phyloP scores from a whole-genome alignment of 1,139 yeast species.

The Lodderomyces pseudojiufengensis region DNA sequence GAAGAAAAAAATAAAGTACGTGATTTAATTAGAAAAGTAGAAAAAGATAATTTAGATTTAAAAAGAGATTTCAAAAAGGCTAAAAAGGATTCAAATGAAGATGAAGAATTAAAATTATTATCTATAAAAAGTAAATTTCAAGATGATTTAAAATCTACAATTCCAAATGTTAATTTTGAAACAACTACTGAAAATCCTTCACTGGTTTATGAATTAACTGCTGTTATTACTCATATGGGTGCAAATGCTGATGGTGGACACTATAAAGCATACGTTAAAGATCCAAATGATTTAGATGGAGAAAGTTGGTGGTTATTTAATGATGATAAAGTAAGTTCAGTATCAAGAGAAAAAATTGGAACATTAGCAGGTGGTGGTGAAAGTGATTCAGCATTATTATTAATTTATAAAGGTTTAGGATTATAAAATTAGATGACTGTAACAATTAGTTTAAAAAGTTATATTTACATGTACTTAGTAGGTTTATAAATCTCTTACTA shows the following conservation, averaged over 20 bases:
- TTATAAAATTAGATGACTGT: constrained; percentile 18
- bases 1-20: constrained; percentile 65
- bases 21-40: constrained; percentile 73
- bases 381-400: constrained; percentile 88
- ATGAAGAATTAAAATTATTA: constrained; percentile 44
- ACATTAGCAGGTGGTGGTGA: constrained; percentile 96
- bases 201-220: constrained; percentile 76
- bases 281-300: constrained; percentile 59
- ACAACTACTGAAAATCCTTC: constrained; percentile 76
- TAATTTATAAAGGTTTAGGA: constrained; percentile 80
- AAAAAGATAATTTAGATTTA: constrained; percentile 71
- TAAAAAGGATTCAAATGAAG: constrained; percentile 42
- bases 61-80: constrained; percentile 73
- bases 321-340: constrained; percentile 83
- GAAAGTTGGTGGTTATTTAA: constrained; percentile 92
- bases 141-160: constrained; percentile 38
- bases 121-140: constrained; percentile 44
- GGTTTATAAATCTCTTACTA: constrained; percentile 30
- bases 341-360: constrained; percentile 76
- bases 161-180: constrained; percentile 32
- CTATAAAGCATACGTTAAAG: constrained; percentile 84
- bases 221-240: constrained; percentile 91
- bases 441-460: neutral
- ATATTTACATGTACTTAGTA: constrained; percentile 3
- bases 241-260: constrained; percentile 97